Percentiles rank a stretch among this genome's conserved stretches.
Evolutionary conservation across 2,329 filamentous ascomycete genomes (phyloP).

Genomic region (Helminthosporium solani): DNA sequence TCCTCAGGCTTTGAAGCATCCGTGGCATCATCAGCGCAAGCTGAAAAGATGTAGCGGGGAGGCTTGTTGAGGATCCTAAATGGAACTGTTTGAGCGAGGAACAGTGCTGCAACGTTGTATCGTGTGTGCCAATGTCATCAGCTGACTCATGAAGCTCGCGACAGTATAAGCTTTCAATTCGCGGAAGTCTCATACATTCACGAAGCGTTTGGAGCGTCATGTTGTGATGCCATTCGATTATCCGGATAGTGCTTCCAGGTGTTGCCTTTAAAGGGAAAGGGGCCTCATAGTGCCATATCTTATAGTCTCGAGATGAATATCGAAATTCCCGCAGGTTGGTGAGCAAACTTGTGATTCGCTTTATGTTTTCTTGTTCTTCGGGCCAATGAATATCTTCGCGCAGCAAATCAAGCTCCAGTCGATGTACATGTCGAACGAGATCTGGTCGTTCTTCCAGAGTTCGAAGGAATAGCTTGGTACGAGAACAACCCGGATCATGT

Average conservation of each 20-base stretch:
- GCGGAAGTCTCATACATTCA: slow-evolving; percentile 5
- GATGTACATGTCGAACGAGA: slow-evolving; percentile 7
- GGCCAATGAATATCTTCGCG: slow-evolving; percentile 7
- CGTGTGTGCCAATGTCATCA: not conserved
- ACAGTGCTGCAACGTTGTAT: not conserved
- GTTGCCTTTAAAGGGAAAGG: slow-evolving; percentile 2
- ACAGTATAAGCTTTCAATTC: slow-evolving; percentile 4
- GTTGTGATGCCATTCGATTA: slow-evolving; percentile 10
- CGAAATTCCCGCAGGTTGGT: slow-evolving; percentile 8
- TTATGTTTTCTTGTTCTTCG: slow-evolving; percentile 5
- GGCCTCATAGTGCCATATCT: slow-evolving; percentile 7
- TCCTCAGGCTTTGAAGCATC: not conserved
- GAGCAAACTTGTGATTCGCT: slow-evolving; percentile 1
- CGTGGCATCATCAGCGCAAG: slow-evolving; percentile 1
- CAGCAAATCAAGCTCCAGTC: slow-evolving; percentile 6
- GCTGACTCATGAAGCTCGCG: slow-evolving; percentile 2
- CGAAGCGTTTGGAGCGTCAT: slow-evolving; percentile 3
- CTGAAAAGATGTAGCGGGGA: not conserved
- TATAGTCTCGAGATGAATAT: slow-evolving; percentile 6
- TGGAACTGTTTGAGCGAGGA: slow-evolving; percentile 5
- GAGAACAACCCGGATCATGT: slow-evolving; percentile 3
- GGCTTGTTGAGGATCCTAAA: not conserved
- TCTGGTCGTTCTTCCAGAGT: slow-evolving; percentile 6
- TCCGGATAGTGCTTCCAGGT: slow-evolving; percentile 1
- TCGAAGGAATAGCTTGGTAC: slow-evolving; percentile 6